A percentile compares a stretch with the other conserved stretches of the same genome.
These are phyloP conservation scores for Marasmius oreades DNA, from an alignment of 1,284 basidiomycete species.

Conservation along the genomic window DNA sequence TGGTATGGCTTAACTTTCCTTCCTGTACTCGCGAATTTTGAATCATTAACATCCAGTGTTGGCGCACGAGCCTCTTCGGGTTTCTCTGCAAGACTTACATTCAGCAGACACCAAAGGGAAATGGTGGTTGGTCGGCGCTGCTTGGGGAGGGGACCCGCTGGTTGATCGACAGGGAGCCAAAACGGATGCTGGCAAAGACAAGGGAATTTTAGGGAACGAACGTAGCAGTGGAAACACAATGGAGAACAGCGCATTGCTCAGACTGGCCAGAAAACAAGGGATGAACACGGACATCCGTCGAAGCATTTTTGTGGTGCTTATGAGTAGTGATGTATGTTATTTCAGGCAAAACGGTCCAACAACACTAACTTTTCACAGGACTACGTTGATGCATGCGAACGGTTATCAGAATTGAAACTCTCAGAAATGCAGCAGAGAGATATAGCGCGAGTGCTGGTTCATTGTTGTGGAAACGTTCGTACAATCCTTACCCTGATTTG, in stretches of 20 bases:
- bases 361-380: conserved; percentile 50
- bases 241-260: conserved; percentile 57
- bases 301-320: conserved; percentile 88
- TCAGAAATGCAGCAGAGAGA: conserved; percentile 93
- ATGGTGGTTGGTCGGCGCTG: conserved; percentile 99
- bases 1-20: conserved; percentile 36
- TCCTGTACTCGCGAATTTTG: background rate
- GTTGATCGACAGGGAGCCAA: conserved; percentile 46
- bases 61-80: conserved; percentile 80
- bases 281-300: conserved; percentile 98
- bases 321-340: conserved; percentile 83
- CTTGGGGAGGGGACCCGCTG: conserved; percentile 91
- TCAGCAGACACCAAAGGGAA: conserved; percentile 87
- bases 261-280: conserved; percentile 88
- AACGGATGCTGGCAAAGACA: conserved; percentile 19
- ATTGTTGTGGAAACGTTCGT: conserved; percentile 86
- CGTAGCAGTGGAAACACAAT: conserved; percentile 21
- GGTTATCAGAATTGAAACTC: conserved; percentile 78
- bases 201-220: conserved; percentile 16
- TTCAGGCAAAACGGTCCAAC: background rate
- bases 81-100: conserved; percentile 82
- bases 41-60: conserved; percentile 48
- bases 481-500: conserved; percentile 2
- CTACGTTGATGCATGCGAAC: conserved; percentile 90
- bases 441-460: conserved; percentile 87